Evolutionary conservation across 805 yeast genomes (phyloP), one percentile per base, ranked within the genome.

Genomic region (Kluyveromyces siamensis): DNA sequence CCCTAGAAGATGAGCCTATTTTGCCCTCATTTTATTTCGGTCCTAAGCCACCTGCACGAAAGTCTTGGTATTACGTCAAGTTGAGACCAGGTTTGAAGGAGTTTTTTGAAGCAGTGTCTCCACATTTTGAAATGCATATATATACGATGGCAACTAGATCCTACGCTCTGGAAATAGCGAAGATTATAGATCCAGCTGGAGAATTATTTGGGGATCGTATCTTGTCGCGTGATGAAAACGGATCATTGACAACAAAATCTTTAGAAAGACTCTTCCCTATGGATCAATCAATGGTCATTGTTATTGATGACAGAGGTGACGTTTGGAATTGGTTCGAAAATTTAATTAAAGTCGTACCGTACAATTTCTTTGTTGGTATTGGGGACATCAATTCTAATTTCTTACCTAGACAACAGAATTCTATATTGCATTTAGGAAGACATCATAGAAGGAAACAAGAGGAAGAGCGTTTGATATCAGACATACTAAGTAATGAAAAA

Each of bases 251-350:
- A 2, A 96, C 87, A 55, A 93, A 93, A 62, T 87, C 91, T 37
- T 71, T 93, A 51, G 83, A 85, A 59, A 73, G 98, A 52, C 72
- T 93, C 48, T 93, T 93, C 59, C 99, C 99, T 0, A 95, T 91
- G 2, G 96, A 91, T 55, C 95, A 95, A 21, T 84, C 95, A 16
- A 85, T 93, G 96, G 99, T 93, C 33, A 93, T 87, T 2, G 83
- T 93, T 42, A 93, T 93, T 51, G 99, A 93, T 66, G 99, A 93
- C 65, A 77, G 99, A 63, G 99, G 97, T 2, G 99, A 93, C 65
- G 99, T 93, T 18, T 93, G 99, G 99, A 87, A 86, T 60, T 93
- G 99, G 99, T 86, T 88, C 55, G 81, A 84, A 11, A 90, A 93
- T 62, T 70, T 93, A 57, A 80, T 93, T 50, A 87, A 91, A 66